Percentiles rank a stretch among this genome's conserved stretches.
Conservation (phyloP, 2,329 filamentous ascomycete genomes). For the Fusarium camptoceras region DNA sequence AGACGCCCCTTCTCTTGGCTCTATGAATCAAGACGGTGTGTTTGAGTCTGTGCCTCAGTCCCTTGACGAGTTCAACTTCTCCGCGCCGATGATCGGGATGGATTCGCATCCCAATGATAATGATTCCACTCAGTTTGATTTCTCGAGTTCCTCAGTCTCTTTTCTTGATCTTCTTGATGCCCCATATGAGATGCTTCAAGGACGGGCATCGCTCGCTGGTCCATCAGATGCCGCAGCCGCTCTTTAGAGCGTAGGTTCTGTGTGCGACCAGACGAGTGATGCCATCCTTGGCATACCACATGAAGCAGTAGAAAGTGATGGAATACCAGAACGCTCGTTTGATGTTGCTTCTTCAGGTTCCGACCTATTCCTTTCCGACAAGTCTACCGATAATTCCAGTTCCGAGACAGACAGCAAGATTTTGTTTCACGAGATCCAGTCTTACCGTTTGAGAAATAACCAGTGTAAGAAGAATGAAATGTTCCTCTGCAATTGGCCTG, state of each 20-base stretch:
- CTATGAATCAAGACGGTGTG: slow-evolving; percentile 1
- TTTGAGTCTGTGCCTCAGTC: not conserved
- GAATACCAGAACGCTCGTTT: slow-evolving; percentile 5
- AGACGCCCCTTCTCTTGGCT: slow-evolving; percentile 11
- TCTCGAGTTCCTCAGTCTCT: not conserved
- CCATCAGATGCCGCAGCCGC: not conserved
- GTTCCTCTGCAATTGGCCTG: slow-evolving; percentile 22
- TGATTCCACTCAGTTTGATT: not conserved
- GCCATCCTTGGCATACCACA: not conserved
- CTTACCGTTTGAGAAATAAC: slow-evolving; percentile 26
- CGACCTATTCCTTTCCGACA: not conserved
- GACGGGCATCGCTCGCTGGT: slow-evolving; percentile 1
- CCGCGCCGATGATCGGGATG: not conserved
- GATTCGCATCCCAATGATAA: not conserved
- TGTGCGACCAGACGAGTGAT: slow-evolving; percentile 2
- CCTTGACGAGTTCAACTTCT: not conserved
- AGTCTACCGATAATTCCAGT: not conserved
- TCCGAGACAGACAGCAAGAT: not conserved
- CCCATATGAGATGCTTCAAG: not conserved
- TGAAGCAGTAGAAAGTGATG: not conserved
- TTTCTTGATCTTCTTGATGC: not conserved
- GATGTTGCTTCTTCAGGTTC: not conserved
- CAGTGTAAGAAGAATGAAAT: slow-evolving; percentile 29
- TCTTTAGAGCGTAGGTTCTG: slow-evolving; percentile 35
- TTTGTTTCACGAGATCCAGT: slow-evolving; percentile 24